A percentile compares a stretch with the other conserved stretches of the same genome.
These are phyloP conservation scores for Mycocentrospora acerina DNA, from an alignment of 2,329 filamentous ascomycete genomes.

Conservation along the genomic window DNA sequence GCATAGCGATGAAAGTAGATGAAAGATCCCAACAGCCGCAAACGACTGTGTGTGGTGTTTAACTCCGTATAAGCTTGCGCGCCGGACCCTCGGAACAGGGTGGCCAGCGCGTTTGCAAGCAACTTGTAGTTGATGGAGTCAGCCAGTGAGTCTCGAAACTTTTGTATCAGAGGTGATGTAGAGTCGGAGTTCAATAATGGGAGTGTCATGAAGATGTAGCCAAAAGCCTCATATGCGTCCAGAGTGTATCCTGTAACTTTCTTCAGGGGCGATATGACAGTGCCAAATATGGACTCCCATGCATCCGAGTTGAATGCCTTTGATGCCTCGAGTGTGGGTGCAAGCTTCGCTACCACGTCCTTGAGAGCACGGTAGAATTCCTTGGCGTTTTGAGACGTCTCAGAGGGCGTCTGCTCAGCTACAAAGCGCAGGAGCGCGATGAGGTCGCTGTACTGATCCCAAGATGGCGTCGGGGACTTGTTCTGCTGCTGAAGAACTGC, in stretches of 20 bases:
- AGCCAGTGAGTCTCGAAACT: constrained; percentile 43
- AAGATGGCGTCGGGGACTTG: constrained; percentile 9
- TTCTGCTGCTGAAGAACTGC: constrained; percentile 30
- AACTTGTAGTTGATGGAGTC: constrained; percentile 55
- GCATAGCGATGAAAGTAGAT: constrained; percentile 59
- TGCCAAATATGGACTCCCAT: constrained; percentile 19
- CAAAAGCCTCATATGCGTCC: constrained; percentile 43
- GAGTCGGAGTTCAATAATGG: constrained; percentile 36
- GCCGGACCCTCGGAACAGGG: constrained; percentile 27
- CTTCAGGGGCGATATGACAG: constrained; percentile 32
- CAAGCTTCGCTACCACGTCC: constrained; percentile 19
- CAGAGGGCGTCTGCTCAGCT: constrained; percentile 33
- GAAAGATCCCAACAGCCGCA: constrained; percentile 62
- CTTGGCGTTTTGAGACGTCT: constrained; percentile 35
- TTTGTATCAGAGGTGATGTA: constrained; percentile 19
- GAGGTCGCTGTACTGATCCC: constrained; percentile 14
- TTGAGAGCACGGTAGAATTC: constrained; percentile 38
- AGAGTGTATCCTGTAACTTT: constrained; percentile 38
- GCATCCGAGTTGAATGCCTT: constrained; percentile 3
- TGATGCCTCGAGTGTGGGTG: constrained; percentile 3
- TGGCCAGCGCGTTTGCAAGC: constrained; percentile 36
- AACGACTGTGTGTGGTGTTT: constrained; percentile 44
- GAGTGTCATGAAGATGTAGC: constrained; percentile 47
- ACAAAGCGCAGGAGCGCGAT: constrained; percentile 31
- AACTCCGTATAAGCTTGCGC: constrained; percentile 28